phyloP scores from a whole-genome alignment of 495 filamentous ascomycete species.

The Alectoria sarmentosa region DNA sequence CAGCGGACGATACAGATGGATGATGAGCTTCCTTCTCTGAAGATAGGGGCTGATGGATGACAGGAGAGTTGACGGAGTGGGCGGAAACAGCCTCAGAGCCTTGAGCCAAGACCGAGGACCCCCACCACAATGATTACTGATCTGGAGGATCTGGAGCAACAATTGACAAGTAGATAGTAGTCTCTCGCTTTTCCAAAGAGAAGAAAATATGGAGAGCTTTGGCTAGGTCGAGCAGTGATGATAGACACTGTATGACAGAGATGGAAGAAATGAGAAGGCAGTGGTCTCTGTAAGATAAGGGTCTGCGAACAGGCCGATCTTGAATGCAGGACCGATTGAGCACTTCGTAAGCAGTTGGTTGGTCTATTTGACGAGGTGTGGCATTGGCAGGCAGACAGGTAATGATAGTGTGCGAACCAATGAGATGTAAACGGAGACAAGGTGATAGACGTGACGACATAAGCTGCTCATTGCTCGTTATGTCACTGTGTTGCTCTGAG shows the following conservation, averaged over 20 bases:
- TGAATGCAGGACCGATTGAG: conserved; percentile 8
- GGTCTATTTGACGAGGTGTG: not conserved
- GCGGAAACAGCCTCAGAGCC: not conserved
- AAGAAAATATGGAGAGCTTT: not conserved
- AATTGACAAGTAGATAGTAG: not conserved
- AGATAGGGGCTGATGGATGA: not conserved
- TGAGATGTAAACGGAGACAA: not conserved
- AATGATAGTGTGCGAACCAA: not conserved
- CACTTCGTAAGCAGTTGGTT: not conserved
- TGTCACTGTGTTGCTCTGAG: not conserved
- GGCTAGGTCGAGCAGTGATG: not conserved
- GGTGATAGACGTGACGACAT: too few species aligned
- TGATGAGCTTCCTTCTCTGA: not conserved
- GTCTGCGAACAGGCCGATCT: conserved; percentile 1
- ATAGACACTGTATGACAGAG: not conserved
- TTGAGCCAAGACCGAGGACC: conserved; percentile 3
- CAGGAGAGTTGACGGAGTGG: conserved; percentile 1
- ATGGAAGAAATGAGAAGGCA: not conserved
- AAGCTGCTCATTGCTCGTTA: not conserved
- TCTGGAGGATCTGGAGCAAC: not conserved
- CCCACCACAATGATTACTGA: conserved; percentile 4
- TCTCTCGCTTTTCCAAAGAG: not conserved
- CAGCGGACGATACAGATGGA: not conserved
- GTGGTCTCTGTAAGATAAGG: conserved; percentile 13
- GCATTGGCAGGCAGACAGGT: not conserved